Conservation (phyloP, 176 grass and related monocot species). For the Ensete ventricosum region DNA sequence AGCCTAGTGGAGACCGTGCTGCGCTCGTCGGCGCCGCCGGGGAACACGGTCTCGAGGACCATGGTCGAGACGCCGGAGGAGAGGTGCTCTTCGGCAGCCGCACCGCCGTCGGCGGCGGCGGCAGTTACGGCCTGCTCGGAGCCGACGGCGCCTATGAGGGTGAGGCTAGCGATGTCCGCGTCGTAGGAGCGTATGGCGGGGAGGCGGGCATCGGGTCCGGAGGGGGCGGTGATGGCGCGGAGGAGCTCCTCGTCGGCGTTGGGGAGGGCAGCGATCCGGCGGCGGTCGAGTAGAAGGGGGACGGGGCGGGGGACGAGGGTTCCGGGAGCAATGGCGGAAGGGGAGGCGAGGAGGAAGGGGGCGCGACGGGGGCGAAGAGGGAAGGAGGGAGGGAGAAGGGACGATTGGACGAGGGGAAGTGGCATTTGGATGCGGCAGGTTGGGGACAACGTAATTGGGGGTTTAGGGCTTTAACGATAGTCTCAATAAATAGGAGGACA, state of each 20-base stretch:
- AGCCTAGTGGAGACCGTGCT: conserved; percentile 55
- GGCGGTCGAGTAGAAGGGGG: not conserved
- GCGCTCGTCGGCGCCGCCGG: conserved; percentile 18
- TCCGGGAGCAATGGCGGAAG: not conserved
- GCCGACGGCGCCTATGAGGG: conserved; percentile 38
- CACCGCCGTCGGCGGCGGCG: conserved; percentile 52
- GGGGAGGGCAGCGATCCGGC: not conserved
- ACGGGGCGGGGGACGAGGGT: not conserved
- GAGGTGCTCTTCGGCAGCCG: conserved; percentile 46
- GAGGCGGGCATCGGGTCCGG: conserved; percentile 11
- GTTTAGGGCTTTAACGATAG: not conserved
- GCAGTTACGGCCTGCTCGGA: conserved; percentile 59
- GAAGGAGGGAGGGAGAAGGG: not conserved
- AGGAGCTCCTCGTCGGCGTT: conserved; percentile 18
- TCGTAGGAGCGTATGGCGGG: conserved; percentile 67
- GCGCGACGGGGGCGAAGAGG: conserved; percentile 4
- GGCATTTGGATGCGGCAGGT: not conserved
- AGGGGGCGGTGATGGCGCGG: conserved; percentile 18
- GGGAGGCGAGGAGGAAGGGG: not conserved
- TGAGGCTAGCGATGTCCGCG: conserved; percentile 43
- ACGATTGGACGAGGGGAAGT: conserved; percentile 3
- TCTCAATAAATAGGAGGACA: too few relatives aligned
- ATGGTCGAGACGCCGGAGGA: conserved; percentile 39
- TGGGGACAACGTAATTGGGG: not conserved
- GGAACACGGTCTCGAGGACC: conserved; percentile 65